Evolutionary conservation across 345 rosid genomes (phyloP), one percentile per base, ranked within the genome.

Genomic region (Stellera chamaejasme): DNA sequence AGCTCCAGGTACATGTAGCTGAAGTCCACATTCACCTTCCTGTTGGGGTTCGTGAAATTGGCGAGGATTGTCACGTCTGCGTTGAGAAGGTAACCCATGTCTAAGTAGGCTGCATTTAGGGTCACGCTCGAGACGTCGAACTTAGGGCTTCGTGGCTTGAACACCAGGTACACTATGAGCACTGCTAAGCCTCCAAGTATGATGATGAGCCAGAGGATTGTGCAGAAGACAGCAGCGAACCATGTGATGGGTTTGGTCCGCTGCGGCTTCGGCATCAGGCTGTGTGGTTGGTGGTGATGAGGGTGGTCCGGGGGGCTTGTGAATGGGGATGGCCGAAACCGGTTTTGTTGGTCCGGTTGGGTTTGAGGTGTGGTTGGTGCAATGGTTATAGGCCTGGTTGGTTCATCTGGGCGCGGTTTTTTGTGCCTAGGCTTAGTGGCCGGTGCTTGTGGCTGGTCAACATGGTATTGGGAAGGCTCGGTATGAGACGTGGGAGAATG

Each of bases 41-140:
- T 79, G 82, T 87, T 89, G 2, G 91, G 90, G 62, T 93, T 93
- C 32, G 94, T 86, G 91, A 89, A 82, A 74, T 93, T 93, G 3
- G 79, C 83, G 2, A 89, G 87, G 50, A 93, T 10, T 0, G 74
- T 62, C 14, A 93, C 58, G 70, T 87, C 96, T 8, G 90, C 90
- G 25, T 87, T 89, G 0, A 93, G 83, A 54, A 75, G 50, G 64
- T 66, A 64, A 28, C 75, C 96, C 72, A 83, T 72, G 69, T 89
- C 86, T 16, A 89, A 73, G 58, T 81, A 89, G 10, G 90, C 97
- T 13, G 88, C 66, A 44, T 93, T 93, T 48, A 89, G 71, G 67
- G 77, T 81, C 49, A 79, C 97, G 54, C 75, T 75, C 10, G 86
- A 11, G 63, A 87, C 69, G 46, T 87, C 80, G 13, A 89, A 84